Evolutionary conservation across 192 early-diverging fungal species (phyloP).

Genomic region (Chytriomyces sp.): DNA sequence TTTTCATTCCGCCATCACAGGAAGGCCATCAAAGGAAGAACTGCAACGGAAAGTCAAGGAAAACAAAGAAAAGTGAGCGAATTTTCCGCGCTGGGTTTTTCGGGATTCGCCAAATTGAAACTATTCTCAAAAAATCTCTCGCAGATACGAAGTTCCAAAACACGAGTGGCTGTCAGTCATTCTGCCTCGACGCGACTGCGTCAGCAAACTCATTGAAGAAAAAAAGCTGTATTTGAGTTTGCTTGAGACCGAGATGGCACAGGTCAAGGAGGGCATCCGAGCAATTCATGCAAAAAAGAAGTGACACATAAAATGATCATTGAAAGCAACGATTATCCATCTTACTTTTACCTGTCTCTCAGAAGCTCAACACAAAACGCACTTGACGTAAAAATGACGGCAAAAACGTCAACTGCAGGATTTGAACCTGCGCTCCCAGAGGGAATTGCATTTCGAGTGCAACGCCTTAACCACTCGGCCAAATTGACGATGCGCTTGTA

Average conservation of each 20-base stretch:
- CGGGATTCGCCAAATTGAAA: background rate
- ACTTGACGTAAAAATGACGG: no score
- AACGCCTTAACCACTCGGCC: no score
- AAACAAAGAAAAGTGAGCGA: conserved; percentile 75
- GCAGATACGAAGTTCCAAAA: conserved; percentile 72
- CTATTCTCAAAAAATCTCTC: background rate
- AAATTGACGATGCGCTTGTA: no score
- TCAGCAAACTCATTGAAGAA: conserved; percentile 11
- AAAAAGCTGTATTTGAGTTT: background rate
- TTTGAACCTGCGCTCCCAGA: no score
- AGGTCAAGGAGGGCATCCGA: conserved; percentile 10
- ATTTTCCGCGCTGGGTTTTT: background rate
- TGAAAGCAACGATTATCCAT: no score
- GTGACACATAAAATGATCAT: no score
- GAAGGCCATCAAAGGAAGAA: conserved; percentile 76
- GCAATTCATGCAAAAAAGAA: background rate
- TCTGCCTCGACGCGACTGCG: conserved; percentile 66
- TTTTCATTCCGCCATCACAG: conserved; percentile 32
- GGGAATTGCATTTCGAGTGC: no score
- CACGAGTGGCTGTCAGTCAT: conserved; percentile 74
- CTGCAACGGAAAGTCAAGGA: conserved; percentile 64
- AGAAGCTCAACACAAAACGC: no score
- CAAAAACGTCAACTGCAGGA: no score
- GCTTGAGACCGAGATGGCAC: conserved; percentile 20
- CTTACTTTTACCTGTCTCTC: no score